phyloP scores from a whole-genome alignment of 164 flowering plant species.

The Stephania cephalantha region DNA sequence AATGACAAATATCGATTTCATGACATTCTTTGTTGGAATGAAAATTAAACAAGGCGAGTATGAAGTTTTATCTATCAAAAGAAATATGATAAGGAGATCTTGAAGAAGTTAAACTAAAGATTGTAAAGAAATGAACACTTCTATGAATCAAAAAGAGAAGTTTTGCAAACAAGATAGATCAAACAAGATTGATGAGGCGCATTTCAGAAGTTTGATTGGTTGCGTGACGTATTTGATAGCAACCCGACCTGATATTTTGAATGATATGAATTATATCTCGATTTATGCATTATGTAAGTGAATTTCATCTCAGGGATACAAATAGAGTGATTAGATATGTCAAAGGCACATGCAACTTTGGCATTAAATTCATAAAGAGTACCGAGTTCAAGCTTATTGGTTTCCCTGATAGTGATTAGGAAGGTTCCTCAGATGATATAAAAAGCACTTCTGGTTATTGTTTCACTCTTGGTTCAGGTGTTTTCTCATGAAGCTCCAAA shows the following conservation, averaged over 20 bases:
- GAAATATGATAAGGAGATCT: not conserved
- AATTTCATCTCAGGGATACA: no score
- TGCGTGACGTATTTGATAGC: not conserved
- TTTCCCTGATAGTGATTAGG: no score
- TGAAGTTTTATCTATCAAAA: not conserved
- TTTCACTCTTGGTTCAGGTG: no score
- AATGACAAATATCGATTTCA: not conserved
- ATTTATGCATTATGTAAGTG: no score
- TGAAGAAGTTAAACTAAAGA: no score
- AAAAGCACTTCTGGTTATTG: no score
- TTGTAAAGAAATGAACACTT: not conserved
- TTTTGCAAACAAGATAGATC: not conserved
- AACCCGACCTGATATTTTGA: no score
- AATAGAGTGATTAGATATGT: no score
- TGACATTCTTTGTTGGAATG: not conserved
- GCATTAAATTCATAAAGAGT: not conserved
- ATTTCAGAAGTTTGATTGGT: not conserved
- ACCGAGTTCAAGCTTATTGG: conserved; percentile 5
- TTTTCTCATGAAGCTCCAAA: no score
- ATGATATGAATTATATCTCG: no score
- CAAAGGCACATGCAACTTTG: no score
- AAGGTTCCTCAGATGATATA: no score
- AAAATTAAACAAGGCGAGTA: not conserved
- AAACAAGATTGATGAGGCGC: not conserved
- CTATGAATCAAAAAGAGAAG: not conserved